Conservation (phyloP, 2,329 filamentous ascomycete genomes). For the Plectosphaerella cucumerina region DNA sequence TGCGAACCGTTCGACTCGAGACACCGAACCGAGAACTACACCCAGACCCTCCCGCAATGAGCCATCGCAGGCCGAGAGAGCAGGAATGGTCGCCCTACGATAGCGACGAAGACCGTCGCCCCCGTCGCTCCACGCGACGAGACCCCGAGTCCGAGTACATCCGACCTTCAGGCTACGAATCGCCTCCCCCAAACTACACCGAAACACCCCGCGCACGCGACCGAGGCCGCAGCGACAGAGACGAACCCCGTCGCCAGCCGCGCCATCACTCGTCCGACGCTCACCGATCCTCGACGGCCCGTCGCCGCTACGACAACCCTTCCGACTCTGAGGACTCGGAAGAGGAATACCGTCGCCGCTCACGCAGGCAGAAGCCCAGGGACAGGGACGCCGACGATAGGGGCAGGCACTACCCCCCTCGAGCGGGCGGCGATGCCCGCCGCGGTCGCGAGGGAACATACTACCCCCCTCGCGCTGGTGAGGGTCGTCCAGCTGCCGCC, state of each 20-base stretch:
- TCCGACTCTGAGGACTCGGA: constrained; percentile 8
- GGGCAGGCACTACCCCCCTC: not conserved
- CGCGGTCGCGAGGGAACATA: not conserved
- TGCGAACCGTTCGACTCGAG: no score
- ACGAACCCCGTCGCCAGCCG: constrained; percentile 1
- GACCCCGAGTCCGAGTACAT: constrained; percentile 4
- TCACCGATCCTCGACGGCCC: not conserved
- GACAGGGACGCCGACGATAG: not conserved
- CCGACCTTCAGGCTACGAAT: not conserved
- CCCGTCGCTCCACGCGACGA: constrained; percentile 3
- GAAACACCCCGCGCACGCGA: not conserved
- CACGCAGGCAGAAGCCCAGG: not conserved
- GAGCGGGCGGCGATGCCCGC: not conserved
- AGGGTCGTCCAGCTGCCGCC: not conserved
- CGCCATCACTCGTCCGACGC: constrained; percentile 7
- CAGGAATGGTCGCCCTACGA: constrained; percentile 2
- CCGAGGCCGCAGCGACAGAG: not conserved
- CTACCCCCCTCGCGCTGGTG: not conserved
- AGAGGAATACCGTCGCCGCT: constrained; percentile 1
- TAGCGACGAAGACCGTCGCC: constrained; percentile 2
- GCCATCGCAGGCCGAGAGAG: not conserved
- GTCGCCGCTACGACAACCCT: constrained; percentile 2
- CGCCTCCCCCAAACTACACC: not conserved
- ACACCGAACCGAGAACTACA: not conserved
- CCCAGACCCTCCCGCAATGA: not conserved